Base-by-base conservation (phyloP, 2,329 filamentous ascomycete genomes). In the Epichloe gansuensis region DNA sequence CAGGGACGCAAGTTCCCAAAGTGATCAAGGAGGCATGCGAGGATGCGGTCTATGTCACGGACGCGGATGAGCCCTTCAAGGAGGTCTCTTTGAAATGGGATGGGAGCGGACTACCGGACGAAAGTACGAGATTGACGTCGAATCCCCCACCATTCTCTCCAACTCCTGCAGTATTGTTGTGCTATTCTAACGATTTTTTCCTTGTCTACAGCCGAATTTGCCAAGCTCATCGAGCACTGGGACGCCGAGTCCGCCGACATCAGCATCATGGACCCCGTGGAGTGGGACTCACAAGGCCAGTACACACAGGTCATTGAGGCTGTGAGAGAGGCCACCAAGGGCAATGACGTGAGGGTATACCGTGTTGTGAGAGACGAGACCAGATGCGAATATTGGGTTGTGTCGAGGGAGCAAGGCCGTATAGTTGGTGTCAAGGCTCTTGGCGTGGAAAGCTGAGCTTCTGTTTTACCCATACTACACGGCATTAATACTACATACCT, bases 61-160 rank as follows among this genome's bases (percentile, higher is more conserved):
- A 95, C 54, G 81, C 87, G 34, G 89, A 95, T 65, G 88, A 94
- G 73, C 83, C 85, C 4, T 95, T 95, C 67, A 81, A 86, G 64
- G 80, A 82, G 3, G 87, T 95, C 5, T 80, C 77, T 50, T 65
- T 95, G 58, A 75, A 73, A 57, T 87, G 77, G 70, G 66, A 73
- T 21, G 74, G 71, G 25, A 70, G 69, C 48, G 72, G 73, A 3
- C 62, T 85, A 59, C 80, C 82, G 1, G 74, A 79, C 58, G 82
- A 84, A 66, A 74, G 82, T 85, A 63, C 60, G 75, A n/a, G 5
- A 3, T 70, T 8, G 13, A 12, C 17, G 15, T 42, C n/a, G 15
- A 36, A 5, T 43, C 11, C 34, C 12, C 34, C 34, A 5, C 34
- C 17, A 3, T 47, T 23, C n/a, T 31, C 9, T 13, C 15, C 43